Conservation (phyloP, 495 filamentous ascomycete genomes). For the Penicillium roqueforti region DNA sequence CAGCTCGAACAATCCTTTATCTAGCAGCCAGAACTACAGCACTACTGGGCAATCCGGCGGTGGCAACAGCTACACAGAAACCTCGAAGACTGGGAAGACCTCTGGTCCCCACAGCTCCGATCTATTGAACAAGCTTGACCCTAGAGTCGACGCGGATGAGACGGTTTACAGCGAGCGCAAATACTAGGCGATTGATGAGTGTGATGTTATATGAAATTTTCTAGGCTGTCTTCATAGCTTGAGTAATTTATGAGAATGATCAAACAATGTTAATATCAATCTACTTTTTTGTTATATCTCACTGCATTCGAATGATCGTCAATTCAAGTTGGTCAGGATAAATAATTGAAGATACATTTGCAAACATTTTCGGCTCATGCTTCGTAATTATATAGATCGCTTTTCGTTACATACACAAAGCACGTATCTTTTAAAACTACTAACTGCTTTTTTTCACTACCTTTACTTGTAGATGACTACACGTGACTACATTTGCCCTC, state of each 20-base stretch:
- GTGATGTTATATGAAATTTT: neutral
- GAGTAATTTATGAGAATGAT: neutral
- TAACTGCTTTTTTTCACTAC: too few species aligned
- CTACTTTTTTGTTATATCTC: neutral
- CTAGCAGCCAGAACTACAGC: slow-evolving; percentile 8
- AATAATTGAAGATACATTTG: too few species aligned
- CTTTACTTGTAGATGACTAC: too few species aligned
- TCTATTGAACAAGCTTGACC: slow-evolving; percentile 47
- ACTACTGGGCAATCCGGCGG: slow-evolving; percentile 11
- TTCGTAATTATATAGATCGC: too few species aligned
- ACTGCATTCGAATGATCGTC: neutral
- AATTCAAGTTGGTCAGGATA: neutral
- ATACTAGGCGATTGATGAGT: neutral
- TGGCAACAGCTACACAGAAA: slow-evolving; percentile 30
- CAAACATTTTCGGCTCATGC: too few species aligned
- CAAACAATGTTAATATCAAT: neutral
- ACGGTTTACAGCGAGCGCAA: neutral
- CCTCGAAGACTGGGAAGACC: slow-evolving; percentile 6
- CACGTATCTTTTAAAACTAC: too few species aligned
- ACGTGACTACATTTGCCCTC: too few species aligned
- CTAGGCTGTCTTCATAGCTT: neutral
- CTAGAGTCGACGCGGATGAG: slow-evolving; percentile 36
- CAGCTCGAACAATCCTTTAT: neutral
- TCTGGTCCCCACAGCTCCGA: slow-evolving; percentile 34
- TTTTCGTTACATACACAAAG: too few species aligned